Base-by-base conservation (phyloP, 306 rosid genomes). In the Pachyrhizus erosus region DNA sequence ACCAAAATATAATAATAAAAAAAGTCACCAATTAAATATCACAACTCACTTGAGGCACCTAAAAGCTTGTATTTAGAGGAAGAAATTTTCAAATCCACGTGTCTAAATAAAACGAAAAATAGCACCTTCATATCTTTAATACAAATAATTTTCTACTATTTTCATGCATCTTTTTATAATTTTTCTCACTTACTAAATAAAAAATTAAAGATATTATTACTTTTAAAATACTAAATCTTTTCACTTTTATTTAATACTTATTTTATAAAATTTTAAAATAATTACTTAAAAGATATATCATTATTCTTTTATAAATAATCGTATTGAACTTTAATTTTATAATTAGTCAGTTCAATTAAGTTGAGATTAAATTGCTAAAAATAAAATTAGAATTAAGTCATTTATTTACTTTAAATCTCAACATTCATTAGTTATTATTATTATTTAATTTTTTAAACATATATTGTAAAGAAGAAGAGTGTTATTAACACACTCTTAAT, bases 1-100 rank as follows among this genome's bases (percentile, higher is more conserved):
- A 33, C 60, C 2, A 37, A 62, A 48, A 77, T 23, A 42, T 9
- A 52, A 9, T 5, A 7, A 34, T 6, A 75, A 80, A 33, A 18
- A 84, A 67, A 21, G 20, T 55, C 45, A n/a, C 76, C 77, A 14
- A 74, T 80, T 37, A 42, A 51, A 42, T 51, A 31, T 73, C 51
- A 27, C 20, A 51, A 26, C 34, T 66, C 79, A 37, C 31, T 1
- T 27, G 31, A 57, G 23, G 9, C 23, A 29, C 54, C 73, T n/a
- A 10, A 75, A 26, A 52, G 18, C 75, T 33, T 18, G 48, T 7
- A 52, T 18, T 52, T 52, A n/a, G 12, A 52, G 26, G 3, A 52
- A 49, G 21, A 49, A 49, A 49, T 17, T 27, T 27, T 27, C 57
- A 51, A 51, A 51, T 14, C 23, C 12, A 52, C 10, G 11, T 20